These are phyloP conservation scores for Fusarium pseudocircinatum DNA, from an alignment of 2,329 filamentous ascomycete genomes.

Conservation along the genomic window DNA sequence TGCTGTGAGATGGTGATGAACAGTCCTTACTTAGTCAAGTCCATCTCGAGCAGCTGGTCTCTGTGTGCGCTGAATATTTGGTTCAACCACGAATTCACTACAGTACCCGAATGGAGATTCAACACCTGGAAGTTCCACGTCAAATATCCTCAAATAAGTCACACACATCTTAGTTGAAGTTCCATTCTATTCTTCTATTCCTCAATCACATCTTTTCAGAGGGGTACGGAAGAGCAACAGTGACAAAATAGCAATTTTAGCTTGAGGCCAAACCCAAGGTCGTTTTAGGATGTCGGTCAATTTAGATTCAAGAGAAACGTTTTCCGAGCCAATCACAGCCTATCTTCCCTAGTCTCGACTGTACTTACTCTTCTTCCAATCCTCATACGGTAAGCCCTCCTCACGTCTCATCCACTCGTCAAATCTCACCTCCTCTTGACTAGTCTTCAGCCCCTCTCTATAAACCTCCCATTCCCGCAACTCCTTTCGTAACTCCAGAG, in stretches of 20 bases:
- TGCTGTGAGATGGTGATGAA: background rate
- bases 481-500: background rate
- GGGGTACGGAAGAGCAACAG: accelerated
- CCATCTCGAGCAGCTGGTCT: background rate
- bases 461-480: background rate
- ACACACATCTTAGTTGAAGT: accelerated
- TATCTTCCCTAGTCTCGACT: background rate
- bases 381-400: background rate
- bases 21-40: background rate
- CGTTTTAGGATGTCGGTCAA: background rate
- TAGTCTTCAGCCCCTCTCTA: background rate
- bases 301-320: accelerated
- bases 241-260: background rate
- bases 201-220: background rate
- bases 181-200: background rate
- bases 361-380: background rate
- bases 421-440: background rate
- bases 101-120: background rate
- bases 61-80: background rate
- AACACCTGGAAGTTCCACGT: background rate
- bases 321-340: accelerated
- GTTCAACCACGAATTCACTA: background rate
- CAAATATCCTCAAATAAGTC: background rate
- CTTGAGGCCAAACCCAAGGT: background rate
- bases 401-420: background rate